Percentiles rank a stretch among this genome's conserved stretches.
These are phyloP conservation scores for Pythium dissotocum DNA, from an alignment of 352 stramenopile genomes.

Conservation along the genomic window DNA sequence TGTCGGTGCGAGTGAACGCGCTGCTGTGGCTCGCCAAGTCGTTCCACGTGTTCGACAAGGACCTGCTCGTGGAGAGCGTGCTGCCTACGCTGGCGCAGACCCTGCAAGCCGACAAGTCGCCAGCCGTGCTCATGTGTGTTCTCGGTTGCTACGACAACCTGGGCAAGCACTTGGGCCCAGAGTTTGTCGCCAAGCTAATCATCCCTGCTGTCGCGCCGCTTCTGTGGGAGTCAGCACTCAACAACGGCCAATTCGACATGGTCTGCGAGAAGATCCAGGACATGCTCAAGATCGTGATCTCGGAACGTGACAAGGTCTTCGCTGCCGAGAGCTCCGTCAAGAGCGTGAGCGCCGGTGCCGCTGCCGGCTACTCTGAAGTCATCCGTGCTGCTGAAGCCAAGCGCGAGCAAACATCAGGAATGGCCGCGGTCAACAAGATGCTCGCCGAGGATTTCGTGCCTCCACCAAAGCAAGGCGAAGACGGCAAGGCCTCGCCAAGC, in stretches of 20 bases:
- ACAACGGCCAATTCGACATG: constrained; percentile 83
- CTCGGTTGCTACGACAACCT: constrained; percentile 88
- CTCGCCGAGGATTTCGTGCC: constrained; percentile 76
- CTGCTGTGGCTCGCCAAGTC: constrained; percentile 86
- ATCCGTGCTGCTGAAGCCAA: constrained; percentile 69
- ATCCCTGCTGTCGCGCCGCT: constrained; percentile 78
- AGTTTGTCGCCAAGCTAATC: constrained; percentile 84
- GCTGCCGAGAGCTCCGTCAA: constrained; percentile 68
- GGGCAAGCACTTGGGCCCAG: constrained; percentile 81
- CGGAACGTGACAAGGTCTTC: constrained; percentile 79
- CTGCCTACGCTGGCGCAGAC: constrained; percentile 74
- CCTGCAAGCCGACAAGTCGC: constrained; percentile 78
- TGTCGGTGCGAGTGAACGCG: constrained; percentile 84
- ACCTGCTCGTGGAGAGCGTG: constrained; percentile 82
- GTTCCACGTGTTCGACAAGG: constrained; percentile 90
- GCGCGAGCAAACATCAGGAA: constrained; percentile 59
- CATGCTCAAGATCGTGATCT: constrained; percentile 88
- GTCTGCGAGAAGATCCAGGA: constrained; percentile 88
- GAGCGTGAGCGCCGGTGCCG: constrained; percentile 55
- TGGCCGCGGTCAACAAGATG: constrained; percentile 76
- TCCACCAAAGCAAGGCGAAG: constrained; percentile 36
- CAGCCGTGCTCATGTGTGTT: constrained; percentile 86
- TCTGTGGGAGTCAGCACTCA: constrained; percentile 78
- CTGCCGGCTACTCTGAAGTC: constrained; percentile 66
- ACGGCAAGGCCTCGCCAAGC: constrained; percentile 20